phyloP scores from a whole-genome alignment of 805 yeast genomes.

The Metschnikowia bowlesiae region DNA sequence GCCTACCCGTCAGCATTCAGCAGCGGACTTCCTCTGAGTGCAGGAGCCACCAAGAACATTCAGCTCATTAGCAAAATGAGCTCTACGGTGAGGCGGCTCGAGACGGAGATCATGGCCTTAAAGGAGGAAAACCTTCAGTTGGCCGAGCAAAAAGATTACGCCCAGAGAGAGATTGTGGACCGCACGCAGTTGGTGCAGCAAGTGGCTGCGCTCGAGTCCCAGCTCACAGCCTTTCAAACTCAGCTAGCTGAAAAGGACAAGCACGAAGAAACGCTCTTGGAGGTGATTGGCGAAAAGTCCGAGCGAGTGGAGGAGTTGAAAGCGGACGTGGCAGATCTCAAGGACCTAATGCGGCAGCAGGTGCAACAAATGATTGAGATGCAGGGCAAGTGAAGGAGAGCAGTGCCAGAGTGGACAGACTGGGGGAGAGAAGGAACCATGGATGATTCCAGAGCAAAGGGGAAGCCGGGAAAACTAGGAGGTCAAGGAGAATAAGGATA shows the following conservation, averaged over 20 bases:
- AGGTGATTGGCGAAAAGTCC: conserved; percentile 78
- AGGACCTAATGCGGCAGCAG: conserved; percentile 76
- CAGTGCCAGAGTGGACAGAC: too few species aligned
- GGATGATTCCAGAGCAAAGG: background rate
- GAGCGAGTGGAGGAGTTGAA: conserved; percentile 80
- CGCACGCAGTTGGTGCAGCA: conserved; percentile 25
- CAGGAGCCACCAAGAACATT: conserved; percentile 29
- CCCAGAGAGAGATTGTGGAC: conserved; percentile 63
- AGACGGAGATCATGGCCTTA: conserved; percentile 65
- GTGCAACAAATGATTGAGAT: conserved; percentile 67
- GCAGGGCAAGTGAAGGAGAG: conserved; percentile 4
- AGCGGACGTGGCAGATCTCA: conserved; percentile 86
- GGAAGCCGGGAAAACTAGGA: background rate
- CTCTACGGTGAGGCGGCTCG: conserved; percentile 70
- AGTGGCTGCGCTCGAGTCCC: conserved; percentile 25
- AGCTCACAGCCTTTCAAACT: conserved; percentile 22
- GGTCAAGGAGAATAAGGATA: too few species aligned
- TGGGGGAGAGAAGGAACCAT: too few species aligned
- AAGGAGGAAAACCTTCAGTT: conserved; percentile 59
- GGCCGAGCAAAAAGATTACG: conserved; percentile 54
- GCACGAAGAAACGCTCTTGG: conserved; percentile 55
- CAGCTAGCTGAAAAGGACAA: conserved; percentile 33
- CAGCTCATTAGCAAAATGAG: conserved; percentile 75
- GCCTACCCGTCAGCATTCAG: conserved; percentile 6
- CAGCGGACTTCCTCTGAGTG: conserved; percentile 10